Base-by-base conservation (phyloP, 805 yeast species). In the Yarrowia alimentaria region DNA sequence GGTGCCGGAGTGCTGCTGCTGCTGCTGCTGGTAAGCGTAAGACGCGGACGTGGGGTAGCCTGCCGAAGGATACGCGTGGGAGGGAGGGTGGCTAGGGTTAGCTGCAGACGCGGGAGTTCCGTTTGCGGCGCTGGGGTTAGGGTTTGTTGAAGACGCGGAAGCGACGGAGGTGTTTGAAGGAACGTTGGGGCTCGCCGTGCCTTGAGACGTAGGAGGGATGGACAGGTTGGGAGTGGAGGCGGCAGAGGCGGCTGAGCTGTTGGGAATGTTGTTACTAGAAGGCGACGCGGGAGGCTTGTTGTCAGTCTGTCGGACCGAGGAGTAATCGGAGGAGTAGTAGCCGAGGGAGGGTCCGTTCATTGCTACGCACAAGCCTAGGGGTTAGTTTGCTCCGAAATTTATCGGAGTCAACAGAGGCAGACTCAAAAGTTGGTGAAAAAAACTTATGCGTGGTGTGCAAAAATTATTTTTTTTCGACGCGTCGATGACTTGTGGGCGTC, bases 21-120 rank as follows among this genome's bases (percentile, higher is more conserved):
- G 26, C 13, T 29, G 49, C 18, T 40, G 48, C 19, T 19, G 49
- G 13, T 42, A 35, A 11, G 28, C 7, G 31, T 40, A 40, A 20
- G 33, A 18, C 18, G 47, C 47, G 28, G 47, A 40, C 47, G 47
- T 40, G 47, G 47, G 47, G 47, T 40, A 40, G 18, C 47, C 47
- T 32, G 33, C 47, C 33, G 47, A 32, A 40, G 33, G n/a, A n/a
- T n/a, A n/a, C n/a, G n/a, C n/a, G n/a, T n/a, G n/a, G n/a, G n/a
- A n/a, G n/a, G n/a, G 19, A 19, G 47, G 17, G 24, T 7, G 24
- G 24, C 43, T 40, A 40, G 47, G 28, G 47, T 40, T 40, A 33
- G 33, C 17, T 18, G 12, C 9, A 2, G 47, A 40, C 47, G 47
- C 47, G 33, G 33, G 17, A 16, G n/a, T n/a, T n/a, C 25, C 33